Percentiles rank a stretch among this genome's conserved stretches.
These are phyloP conservation scores for Penicillium sp. DNA, from an alignment of 2,329 filamentous ascomycete species.

Conservation along the genomic window DNA sequence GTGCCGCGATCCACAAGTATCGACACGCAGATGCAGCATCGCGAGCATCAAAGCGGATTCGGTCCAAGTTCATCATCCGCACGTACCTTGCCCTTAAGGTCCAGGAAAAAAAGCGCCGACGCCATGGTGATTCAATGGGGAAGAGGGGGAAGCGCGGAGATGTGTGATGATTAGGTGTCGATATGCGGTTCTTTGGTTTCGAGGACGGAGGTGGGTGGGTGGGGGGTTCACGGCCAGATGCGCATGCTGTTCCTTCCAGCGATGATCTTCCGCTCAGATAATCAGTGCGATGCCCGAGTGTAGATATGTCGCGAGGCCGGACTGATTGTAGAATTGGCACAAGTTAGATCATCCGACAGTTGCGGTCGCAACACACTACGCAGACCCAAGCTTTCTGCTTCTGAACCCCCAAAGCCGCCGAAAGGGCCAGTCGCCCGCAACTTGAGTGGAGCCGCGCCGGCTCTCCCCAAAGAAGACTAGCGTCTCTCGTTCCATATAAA, in stretches of 20 bases:
- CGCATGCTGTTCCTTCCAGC: constrained; percentile 13
- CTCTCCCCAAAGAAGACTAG: constrained; percentile 24
- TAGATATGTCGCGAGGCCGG: neutral
- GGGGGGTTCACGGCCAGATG: constrained; percentile 3
- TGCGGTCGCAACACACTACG: constrained; percentile 1
- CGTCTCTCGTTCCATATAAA: constrained; percentile 11
- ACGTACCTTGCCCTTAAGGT: constrained; percentile 96
- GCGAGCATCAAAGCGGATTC: neutral
- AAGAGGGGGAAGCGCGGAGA: neutral
- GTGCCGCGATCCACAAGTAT: constrained; percentile 18
- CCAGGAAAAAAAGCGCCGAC: constrained; percentile 95
- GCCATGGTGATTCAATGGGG: constrained; percentile 61
- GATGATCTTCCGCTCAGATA: constrained; percentile 1
- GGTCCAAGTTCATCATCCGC: neutral
- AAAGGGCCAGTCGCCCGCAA: constrained; percentile 8
- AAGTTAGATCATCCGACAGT: constrained; percentile 1
- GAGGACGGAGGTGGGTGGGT: constrained; percentile 3
- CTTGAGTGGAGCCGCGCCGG: constrained; percentile 7
- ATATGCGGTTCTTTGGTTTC: constrained; percentile 5
- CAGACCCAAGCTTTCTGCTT: too few relatives aligned
- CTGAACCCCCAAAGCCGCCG: constrained; percentile 1
- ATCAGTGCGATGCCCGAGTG: neutral
- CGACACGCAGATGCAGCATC: constrained; percentile 1
- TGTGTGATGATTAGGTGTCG: constrained; percentile 1
- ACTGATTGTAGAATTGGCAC: neutral